A percentile compares a stretch with the other conserved stretches of the same genome.
Conservation (phyloP, 2,329 filamentous ascomycete species). For the Calonectria naviculata region DNA sequence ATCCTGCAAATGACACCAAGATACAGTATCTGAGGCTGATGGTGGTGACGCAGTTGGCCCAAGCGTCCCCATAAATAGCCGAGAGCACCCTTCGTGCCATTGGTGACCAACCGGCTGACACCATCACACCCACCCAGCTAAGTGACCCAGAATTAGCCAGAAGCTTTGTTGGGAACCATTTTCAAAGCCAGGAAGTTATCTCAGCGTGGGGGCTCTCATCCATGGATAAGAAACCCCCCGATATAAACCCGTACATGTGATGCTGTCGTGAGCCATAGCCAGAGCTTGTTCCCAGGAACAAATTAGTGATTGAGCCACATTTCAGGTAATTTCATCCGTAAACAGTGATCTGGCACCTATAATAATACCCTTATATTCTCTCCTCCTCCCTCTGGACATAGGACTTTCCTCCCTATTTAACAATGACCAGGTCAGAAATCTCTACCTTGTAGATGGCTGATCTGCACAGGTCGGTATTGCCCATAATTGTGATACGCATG, state of each 20-base stretch:
- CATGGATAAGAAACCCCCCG: background rate
- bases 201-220: background rate
- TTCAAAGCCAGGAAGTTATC: background rate
- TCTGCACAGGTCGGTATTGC: background rate
- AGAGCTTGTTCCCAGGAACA: background rate
- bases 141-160: background rate
- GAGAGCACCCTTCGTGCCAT: constrained; percentile 2
- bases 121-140: background rate
- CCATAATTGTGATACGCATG: background rate
- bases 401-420: too few relatives aligned
- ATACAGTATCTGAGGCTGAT: background rate
- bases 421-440: background rate
- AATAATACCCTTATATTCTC: background rate
- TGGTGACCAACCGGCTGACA: background rate
- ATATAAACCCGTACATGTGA: background rate
- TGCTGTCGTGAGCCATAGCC: background rate
- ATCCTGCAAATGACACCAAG: background rate
- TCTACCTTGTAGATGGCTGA: background rate
- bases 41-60: background rate
- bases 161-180: constrained; percentile 6
- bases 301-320: background rate
- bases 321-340: too few relatives aligned
- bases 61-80: constrained; percentile 31
- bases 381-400: background rate
- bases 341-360: background rate